These are phyloP conservation scores for Mrakia gelida DNA, from an alignment of 768 basidiomycete genomes.

Conservation along the genomic window DNA sequence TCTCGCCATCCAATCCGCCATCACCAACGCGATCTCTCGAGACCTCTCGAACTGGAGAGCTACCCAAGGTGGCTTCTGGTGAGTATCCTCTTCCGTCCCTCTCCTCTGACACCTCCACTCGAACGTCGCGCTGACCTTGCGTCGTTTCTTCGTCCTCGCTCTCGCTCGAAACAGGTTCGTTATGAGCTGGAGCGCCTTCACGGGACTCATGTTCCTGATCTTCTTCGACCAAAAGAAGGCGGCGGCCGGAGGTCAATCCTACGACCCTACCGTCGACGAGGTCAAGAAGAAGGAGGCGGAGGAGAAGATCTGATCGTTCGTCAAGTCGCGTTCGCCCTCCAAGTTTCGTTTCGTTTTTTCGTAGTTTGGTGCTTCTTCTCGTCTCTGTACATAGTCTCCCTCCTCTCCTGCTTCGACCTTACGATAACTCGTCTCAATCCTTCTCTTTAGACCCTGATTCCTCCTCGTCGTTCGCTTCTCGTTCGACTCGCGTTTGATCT, in stretches of 20 bases:
- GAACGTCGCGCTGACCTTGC: neutral
- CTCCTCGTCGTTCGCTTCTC: no score
- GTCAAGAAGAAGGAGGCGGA: neutral
- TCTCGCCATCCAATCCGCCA: conserved; percentile 40
- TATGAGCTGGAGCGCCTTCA: neutral
- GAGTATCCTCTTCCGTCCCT: no score
- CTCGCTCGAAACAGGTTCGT: neutral
- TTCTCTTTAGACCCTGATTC: no score
- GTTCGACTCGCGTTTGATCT: no score
- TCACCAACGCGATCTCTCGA: conserved; percentile 38
- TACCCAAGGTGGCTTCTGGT: conserved; percentile 7
- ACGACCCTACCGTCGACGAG: neutral
- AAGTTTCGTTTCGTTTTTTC: neutral
- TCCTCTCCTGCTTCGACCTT: no score
- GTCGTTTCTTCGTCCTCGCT: neutral
- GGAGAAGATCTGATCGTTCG: neutral
- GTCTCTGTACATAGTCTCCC: no score
- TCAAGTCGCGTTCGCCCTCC: neutral
- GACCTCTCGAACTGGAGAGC: conserved; percentile 38
- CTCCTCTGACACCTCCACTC: no score
- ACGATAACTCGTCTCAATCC: no score
- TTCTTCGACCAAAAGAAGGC: neutral
- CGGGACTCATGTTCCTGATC: neutral
- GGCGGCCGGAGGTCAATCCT: neutral
- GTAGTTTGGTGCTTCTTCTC: no score